Evolutionary conservation across 2,329 filamentous ascomycete species (phyloP), one percentile per base, ranked within the genome.

Genomic region (Cadophora sp.): DNA sequence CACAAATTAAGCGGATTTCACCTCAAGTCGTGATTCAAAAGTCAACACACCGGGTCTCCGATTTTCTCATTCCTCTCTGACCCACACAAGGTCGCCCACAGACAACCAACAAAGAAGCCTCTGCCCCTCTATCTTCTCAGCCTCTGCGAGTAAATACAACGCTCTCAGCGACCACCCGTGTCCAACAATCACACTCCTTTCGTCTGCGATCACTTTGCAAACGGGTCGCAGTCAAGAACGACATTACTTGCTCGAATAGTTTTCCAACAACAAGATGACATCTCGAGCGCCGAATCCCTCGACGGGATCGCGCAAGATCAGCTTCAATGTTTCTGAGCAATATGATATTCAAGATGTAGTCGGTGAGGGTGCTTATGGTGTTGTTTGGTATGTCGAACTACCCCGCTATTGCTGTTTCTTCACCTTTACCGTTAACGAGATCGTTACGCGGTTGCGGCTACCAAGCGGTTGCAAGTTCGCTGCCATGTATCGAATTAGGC

Each of bases 321-420:
- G 94, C 66, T 99, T 99, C 90, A 99, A 99, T 79, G 96, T 99
- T 72, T 97, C 94, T 78, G 96, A 99, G 82, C 96, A 99, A 81
- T 99, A 99, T 80, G 96, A 99, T 79, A 99, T 99, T 74, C 95
- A 98, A 81, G 96, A 99, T 90, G 96, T 99, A 60, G 97, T 99
- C 69, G 96, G 96, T 75, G 96, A 99, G 83, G 96, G 96, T 78
- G 96, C 96, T 73, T 99, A 99, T 79, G 96, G 96, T 80, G 95
- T 99, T 73, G 96, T 99, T 74, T 98, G 96, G 94, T 97, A 87
- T 80, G 91, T 83, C 16, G 2, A 51, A 22, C 62, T 67, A 61
- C 67, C 63, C 59, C 59, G 53, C 51, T 59, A 64, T 64, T 48
- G 55, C 46, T 55, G 5, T 31, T 31, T 22, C 2, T 59, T 26